phyloP scores from a whole-genome alignment of 768 basidiomycete species.

The Podaxis carcinomalis region DNA sequence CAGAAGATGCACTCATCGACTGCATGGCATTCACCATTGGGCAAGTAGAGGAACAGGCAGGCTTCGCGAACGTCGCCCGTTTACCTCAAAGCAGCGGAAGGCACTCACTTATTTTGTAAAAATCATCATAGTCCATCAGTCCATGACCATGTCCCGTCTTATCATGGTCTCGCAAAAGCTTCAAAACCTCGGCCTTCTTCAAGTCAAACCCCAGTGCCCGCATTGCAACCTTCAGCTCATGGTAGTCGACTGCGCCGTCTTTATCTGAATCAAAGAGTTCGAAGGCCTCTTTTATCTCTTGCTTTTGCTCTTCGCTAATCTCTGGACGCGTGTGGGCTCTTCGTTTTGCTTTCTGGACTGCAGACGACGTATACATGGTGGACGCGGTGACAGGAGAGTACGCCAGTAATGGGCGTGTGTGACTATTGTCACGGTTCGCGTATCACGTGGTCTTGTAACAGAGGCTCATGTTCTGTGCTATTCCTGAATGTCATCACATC shows the following conservation, averaged over 20 bases:
- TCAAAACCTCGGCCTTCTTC: constrained; percentile 98
- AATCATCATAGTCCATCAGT: constrained; percentile 91
- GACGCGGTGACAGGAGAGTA: constrained; percentile 10
- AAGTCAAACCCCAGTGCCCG: constrained; percentile 95
- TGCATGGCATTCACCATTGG: not conserved
- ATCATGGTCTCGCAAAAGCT: constrained; percentile 88
- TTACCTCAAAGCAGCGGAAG: not conserved
- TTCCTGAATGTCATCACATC: not conserved
- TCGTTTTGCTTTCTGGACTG: constrained; percentile 70
- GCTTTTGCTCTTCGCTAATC: constrained; percentile 83
- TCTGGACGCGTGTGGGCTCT: constrained; percentile 76
- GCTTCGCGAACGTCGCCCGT: not conserved
- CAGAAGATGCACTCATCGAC: constrained; percentile 7
- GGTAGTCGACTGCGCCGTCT: constrained; percentile 94
- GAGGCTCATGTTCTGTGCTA: not conserved
- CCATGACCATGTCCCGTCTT: constrained; percentile 73
- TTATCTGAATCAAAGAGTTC: constrained; percentile 99
- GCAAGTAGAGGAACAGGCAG: not conserved
- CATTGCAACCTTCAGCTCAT: constrained; percentile 99
- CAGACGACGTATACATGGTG: constrained; percentile 60
- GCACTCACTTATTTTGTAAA: constrained; percentile 85
- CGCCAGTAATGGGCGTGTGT: constrained; percentile 3
- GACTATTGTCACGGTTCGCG: constrained; percentile 2
- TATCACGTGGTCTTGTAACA: constrained; percentile 1
- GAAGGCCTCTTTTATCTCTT: constrained; percentile 98